These are phyloP conservation scores for Mitosporidium daphniae DNA, from an alignment of 371 early-diverging fungal genomes.

Conservation along the genomic window DNA sequence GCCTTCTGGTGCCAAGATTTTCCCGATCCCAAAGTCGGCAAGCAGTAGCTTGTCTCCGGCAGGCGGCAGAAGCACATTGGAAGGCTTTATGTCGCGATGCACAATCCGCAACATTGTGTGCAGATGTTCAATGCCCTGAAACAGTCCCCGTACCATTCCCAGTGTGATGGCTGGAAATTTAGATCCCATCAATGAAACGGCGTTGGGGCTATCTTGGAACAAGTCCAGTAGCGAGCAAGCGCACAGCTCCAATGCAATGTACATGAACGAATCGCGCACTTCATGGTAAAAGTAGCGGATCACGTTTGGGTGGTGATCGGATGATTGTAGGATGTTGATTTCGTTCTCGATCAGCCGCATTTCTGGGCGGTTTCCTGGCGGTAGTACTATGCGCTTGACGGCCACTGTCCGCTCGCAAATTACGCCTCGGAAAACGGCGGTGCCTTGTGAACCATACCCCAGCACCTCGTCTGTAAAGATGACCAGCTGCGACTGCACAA, in stretches of 20 bases:
- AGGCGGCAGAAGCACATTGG: slow-evolving; percentile 6
- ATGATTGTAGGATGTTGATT: slow-evolving; percentile 46
- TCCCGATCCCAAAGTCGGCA: slow-evolving; percentile 85
- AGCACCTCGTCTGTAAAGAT: background rate
- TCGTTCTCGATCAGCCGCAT: slow-evolving; percentile 54
- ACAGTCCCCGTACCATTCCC: slow-evolving; percentile 26
- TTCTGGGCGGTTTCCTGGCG: no score
- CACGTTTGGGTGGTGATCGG: slow-evolving; percentile 72
- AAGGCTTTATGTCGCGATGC: slow-evolving; percentile 61
- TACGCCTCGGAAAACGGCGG: slow-evolving; percentile 55
- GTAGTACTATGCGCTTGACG: slow-evolving; percentile 56
- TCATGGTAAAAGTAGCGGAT: slow-evolving; percentile 55
- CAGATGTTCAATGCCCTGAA: slow-evolving; percentile 38
- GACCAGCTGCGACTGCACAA: background rate
- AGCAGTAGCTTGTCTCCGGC: slow-evolving; percentile 23
- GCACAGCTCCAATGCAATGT: slow-evolving; percentile 65
- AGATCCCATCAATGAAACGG: background rate
- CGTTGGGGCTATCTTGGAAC: slow-evolving; percentile 4
- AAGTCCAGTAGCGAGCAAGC: slow-evolving; percentile 23
- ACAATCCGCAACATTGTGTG: slow-evolving; percentile 68
- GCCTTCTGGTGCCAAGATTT: slow-evolving; percentile 57
- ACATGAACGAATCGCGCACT: slow-evolving; percentile 44
- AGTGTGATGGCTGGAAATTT: background rate
- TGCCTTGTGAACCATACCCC: slow-evolving; percentile 80
- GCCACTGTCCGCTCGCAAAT: slow-evolving; percentile 65